Conservation (phyloP, 371 early-diverging fungal genomes). For the Entomophthora muscae region DNA sequence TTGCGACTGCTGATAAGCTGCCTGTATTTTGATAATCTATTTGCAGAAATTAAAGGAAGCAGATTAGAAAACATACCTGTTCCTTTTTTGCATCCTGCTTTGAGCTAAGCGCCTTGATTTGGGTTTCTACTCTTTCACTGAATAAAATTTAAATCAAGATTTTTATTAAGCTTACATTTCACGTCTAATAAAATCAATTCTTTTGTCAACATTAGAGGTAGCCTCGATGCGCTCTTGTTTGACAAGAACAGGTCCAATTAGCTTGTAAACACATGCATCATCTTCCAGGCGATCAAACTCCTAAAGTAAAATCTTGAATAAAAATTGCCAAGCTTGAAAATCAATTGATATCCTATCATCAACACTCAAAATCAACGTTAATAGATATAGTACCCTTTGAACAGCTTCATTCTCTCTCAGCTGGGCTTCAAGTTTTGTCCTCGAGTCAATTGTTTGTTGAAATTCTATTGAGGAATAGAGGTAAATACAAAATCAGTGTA, state of each 20-base stretch:
- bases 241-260: slow-evolving; percentile 87
- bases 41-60: too few species aligned
- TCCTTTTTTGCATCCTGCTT: slow-evolving; percentile 62
- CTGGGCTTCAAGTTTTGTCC: slow-evolving; percentile 83
- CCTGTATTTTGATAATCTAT: too few species aligned
- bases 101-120: slow-evolving; percentile 51
- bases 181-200: slow-evolving; percentile 69
- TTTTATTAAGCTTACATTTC: too few species aligned
- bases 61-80: too few species aligned
- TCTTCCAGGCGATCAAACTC: slow-evolving; percentile 71
- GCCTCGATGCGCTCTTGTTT: slow-evolving; percentile 84
- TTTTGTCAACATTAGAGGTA: slow-evolving; percentile 70
- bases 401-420: slow-evolving; percentile 88
- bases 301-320: slow-evolving; percentile 17
- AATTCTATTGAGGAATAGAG: too few species aligned
- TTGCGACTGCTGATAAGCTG: too few species aligned
- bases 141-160: slow-evolving; percentile 17
- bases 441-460: slow-evolving; percentile 46
- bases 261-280: slow-evolving; percentile 75
- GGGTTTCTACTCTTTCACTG: slow-evolving; percentile 65
- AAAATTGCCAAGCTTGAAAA: neutral
- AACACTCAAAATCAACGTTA: neutral
- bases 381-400: slow-evolving; percentile 30
- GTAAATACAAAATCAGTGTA: too few species aligned
- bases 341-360: neutral